phyloP scores from a whole-genome alignment of 805 yeast species.

The Wickerhamomyces canadensis region DNA sequence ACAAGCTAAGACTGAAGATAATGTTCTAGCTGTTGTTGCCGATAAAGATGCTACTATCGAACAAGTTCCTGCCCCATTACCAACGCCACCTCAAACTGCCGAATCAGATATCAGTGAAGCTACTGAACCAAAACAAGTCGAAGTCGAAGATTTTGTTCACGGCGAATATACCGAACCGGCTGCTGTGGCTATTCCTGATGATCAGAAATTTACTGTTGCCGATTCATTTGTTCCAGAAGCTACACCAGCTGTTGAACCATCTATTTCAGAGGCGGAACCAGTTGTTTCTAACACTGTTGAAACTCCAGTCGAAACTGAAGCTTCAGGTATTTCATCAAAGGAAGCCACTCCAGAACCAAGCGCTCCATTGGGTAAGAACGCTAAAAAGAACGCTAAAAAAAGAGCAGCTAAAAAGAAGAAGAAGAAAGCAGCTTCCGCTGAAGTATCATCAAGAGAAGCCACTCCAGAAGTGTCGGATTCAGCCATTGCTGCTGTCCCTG shows the following conservation, averaged over 20 bases:
- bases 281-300: no score
- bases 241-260: no score
- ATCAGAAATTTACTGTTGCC: constrained; percentile 7
- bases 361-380: constrained; percentile 12
- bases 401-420: constrained; percentile 19
- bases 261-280: not conserved
- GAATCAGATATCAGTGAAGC: constrained; percentile 1
- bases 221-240: constrained; percentile 1
- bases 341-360: constrained; percentile 14
- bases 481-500: constrained; percentile 3
- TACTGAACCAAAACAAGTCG: not conserved
- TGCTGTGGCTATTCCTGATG: constrained; percentile 7
- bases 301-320: not conserved
- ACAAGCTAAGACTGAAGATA: constrained; percentile 14
- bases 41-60: constrained; percentile 7
- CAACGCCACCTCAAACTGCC: constrained; percentile 21
- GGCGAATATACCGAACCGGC: constrained; percentile 5
- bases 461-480: no score
- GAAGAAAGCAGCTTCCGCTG: constrained; percentile 10
- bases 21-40: constrained; percentile 14
- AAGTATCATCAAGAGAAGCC: not conserved
- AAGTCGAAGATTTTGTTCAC: not conserved
- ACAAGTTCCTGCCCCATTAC: constrained; percentile 5
- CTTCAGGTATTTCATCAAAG: constrained; percentile 5
- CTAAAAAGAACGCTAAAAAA: constrained; percentile 20